These are phyloP conservation scores for Colletotrichum costaricense DNA, from an alignment of 2,329 filamentous ascomycete genomes.

Conservation along the genomic window DNA sequence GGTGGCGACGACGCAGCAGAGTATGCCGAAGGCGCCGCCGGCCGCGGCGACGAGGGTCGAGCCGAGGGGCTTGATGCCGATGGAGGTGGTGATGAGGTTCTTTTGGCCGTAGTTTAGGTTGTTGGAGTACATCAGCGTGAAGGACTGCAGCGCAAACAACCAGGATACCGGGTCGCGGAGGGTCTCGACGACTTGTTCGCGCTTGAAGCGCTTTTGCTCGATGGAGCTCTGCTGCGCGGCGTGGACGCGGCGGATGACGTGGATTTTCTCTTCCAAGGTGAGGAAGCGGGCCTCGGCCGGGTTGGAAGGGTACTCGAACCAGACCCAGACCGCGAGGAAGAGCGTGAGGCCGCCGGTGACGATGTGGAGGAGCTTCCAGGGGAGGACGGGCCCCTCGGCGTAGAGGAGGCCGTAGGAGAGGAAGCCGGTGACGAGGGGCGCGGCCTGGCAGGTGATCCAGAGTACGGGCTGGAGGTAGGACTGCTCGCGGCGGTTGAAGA, in stretches of 20 bases:
- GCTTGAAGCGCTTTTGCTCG: slow-evolving; percentile 51
- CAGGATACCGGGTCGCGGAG: slow-evolving; percentile 45
- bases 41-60: slow-evolving; percentile 53
- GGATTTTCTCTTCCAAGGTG: slow-evolving; percentile 34
- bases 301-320: slow-evolving; percentile 44
- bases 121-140: slow-evolving; percentile 49
- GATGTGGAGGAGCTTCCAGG: slow-evolving; percentile 54
- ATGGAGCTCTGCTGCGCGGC: slow-evolving; percentile 48
- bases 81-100: slow-evolving; percentile 47
- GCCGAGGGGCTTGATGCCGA: slow-evolving; percentile 49
- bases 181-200: slow-evolving; percentile 43
- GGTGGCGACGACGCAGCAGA: slow-evolving; percentile 45
- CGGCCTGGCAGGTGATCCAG: slow-evolving; percentile 45
- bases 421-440: slow-evolving; percentile 51
- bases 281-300: slow-evolving; percentile 40
- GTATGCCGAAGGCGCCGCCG: slow-evolving; percentile 48
- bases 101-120: slow-evolving; percentile 54
- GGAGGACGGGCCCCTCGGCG: slow-evolving; percentile 43
- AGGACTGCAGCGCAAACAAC: slow-evolving; percentile 45
- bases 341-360: slow-evolving; percentile 50
- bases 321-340: slow-evolving; percentile 46
- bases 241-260: slow-evolving; percentile 44
- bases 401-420: slow-evolving; percentile 55
- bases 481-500: slow-evolving; percentile 49
- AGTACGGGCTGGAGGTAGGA: slow-evolving; percentile 47